Evolutionary conservation across 805 yeast species (phyloP).

Genomic region (Kuraishia borneana): DNA sequence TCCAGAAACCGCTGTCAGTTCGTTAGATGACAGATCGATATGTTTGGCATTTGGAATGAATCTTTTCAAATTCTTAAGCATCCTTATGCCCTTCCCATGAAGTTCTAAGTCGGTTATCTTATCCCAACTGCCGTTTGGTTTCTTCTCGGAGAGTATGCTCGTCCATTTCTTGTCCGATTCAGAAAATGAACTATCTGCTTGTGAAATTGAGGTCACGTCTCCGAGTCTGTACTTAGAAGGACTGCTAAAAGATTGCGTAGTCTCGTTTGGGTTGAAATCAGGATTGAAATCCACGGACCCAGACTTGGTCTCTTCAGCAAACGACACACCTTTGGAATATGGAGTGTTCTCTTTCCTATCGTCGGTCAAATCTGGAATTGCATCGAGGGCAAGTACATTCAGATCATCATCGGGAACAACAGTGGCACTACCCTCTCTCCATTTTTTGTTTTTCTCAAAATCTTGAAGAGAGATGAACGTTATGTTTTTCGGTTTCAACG

Average conservation of each 20-base stretch:
- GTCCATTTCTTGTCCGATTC: conserved; percentile 32
- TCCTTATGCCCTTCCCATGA: conserved; percentile 21
- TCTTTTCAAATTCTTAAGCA: conserved; percentile 28
- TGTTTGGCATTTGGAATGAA: conserved; percentile 31
- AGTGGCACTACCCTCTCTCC: neutral
- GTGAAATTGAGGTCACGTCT: conserved; percentile 25
- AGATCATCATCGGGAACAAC: conserved; percentile 4
- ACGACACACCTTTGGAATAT: neutral
- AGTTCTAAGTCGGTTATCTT: conserved; percentile 24
- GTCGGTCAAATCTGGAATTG: conserved; percentile 10
- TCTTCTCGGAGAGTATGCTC: conserved; percentile 30
- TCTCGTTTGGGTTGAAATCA: neutral
- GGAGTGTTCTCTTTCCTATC: neutral
- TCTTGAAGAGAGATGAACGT: neutral
- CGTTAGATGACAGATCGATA: conserved; percentile 30
- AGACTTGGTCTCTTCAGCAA: neutral
- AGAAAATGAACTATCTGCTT: conserved; percentile 31
- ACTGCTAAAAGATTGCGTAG: conserved; percentile 3
- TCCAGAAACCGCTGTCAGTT: conserved; percentile 31
- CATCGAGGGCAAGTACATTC: conserved; percentile 8
- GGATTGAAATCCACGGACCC: neutral
- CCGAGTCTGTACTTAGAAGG: conserved; percentile 2
- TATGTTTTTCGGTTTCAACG: neutral
- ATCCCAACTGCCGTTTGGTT: conserved; percentile 33
- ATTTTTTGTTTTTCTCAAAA: neutral